A percentile compares a stretch with the other conserved stretches of the same genome.
Evolutionary conservation across 139 green algal genomes (phyloP).

Genomic region (Chlamydomonas asymmetrica): DNA sequence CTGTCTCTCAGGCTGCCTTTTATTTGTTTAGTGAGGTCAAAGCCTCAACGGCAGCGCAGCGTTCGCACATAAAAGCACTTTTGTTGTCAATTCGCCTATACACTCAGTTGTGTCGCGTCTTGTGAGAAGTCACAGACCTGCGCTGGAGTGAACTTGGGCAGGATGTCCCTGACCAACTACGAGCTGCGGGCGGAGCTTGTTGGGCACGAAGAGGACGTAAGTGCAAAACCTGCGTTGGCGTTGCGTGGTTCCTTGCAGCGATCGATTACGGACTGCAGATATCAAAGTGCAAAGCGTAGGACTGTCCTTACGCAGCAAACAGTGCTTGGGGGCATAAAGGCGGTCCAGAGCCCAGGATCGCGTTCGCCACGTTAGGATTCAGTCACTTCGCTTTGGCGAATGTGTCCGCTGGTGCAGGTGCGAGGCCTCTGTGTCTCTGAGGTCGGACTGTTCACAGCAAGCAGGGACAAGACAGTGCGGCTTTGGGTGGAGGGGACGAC

Average conservation of each 20-base stretch:
- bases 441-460: slow-evolving; percentile 64
- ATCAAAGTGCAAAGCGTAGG: neutral
- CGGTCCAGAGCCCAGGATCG: too few relatives aligned
- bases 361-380: neutral
- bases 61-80: too few relatives aligned
- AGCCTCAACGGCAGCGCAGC: too few relatives aligned
- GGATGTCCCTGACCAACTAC: too few relatives aligned
- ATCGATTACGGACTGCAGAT: neutral
- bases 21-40: too few relatives aligned
- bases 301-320: neutral
- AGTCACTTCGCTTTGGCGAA: neutral
- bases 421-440: slow-evolving; percentile 45
- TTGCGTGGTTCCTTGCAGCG: neutral
- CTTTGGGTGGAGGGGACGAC: slow-evolving; percentile 52
- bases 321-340: neutral
- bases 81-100: too few relatives aligned
- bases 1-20: too few relatives aligned
- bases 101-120: too few relatives aligned
- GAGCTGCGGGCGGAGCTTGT: slow-evolving; percentile 57
- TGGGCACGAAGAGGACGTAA: slow-evolving; percentile 68
- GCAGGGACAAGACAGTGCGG: slow-evolving; percentile 77
- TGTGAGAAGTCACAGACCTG: too few relatives aligned
- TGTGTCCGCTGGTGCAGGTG: slow-evolving; percentile 46
- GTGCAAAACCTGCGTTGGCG: neutral
- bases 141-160: too few relatives aligned